A percentile compares a stretch with the other conserved stretches of the same genome.
phyloP scores from a whole-genome alignment of 176 grass and related monocot species.

The Juncus effusus region DNA sequence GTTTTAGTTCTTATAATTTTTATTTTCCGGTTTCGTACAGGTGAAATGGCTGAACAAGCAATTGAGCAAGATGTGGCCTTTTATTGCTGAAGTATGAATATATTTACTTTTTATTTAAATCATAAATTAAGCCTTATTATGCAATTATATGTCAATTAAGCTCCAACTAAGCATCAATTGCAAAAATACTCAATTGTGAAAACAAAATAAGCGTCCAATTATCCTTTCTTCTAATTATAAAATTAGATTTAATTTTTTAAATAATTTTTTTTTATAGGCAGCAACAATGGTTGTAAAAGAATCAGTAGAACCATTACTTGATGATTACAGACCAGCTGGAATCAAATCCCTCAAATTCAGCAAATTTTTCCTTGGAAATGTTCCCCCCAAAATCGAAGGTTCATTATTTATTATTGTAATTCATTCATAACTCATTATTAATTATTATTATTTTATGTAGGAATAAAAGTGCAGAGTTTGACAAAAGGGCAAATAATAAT shows the following conservation, averaged over 20 bases:
- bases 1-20: neutral
- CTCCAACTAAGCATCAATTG: too few species aligned
- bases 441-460: constrained; percentile 46
- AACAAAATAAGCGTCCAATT: neutral
- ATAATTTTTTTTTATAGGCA: constrained; percentile 40
- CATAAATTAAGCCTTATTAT: constrained; percentile 19
- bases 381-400: constrained; percentile 99
- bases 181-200: too few species aligned
- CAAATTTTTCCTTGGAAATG: constrained; percentile 89
- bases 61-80: constrained; percentile 91
- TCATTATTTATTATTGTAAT: constrained; percentile 17
- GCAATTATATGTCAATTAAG: too few species aligned
- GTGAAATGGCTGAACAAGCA: constrained; percentile 98
- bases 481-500: constrained; percentile 91
- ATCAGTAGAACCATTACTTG: constrained; percentile 82
- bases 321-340: constrained; percentile 92
- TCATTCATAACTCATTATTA: constrained; percentile 3
- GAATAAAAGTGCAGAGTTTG: constrained; percentile 85
- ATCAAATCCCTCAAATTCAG: constrained; percentile 96
- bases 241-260: constrained; percentile 6
- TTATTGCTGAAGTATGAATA: constrained; percentile 54
- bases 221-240: neutral
- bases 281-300: constrained; percentile 69
- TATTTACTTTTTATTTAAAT: constrained; percentile 13
- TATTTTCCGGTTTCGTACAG: constrained; percentile 32